Conservation (phyloP, 2,329 filamentous ascomycete species). For the Neonectria sp. region DNA sequence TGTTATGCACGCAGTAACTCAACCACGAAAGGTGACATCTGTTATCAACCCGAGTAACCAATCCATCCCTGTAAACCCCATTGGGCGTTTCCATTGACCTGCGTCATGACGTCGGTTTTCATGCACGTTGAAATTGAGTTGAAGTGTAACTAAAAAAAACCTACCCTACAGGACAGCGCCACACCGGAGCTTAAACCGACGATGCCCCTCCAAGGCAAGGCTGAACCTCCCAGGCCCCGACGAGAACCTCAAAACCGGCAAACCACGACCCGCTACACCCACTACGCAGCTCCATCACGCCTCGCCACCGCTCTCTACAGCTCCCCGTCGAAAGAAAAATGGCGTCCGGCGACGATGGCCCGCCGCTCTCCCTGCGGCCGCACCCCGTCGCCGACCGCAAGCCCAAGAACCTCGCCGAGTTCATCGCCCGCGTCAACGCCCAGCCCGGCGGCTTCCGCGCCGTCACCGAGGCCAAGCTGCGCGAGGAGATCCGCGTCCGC, state of each 20-base stretch:
- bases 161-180: background rate
- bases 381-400: slow-evolving; percentile 68
- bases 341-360: slow-evolving; percentile 51
- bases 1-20: too few relatives aligned
- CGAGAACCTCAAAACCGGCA: background rate
- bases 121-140: background rate
- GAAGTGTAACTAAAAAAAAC: background rate
- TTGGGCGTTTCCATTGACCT: background rate
- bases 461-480: slow-evolving; percentile 81
- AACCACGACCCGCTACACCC: background rate
- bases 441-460: slow-evolving; percentile 83
- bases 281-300: background rate
- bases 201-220: slow-evolving; percentile 4
- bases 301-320: slow-evolving; percentile 1
- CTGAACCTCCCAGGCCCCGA: slow-evolving; percentile 1
- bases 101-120: background rate
- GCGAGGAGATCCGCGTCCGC: slow-evolving; percentile 74
- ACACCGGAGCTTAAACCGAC: background rate
- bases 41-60: too few relatives aligned
- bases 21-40: too few relatives aligned
- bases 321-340: slow-evolving; percentile 42
- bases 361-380: slow-evolving; percentile 56
- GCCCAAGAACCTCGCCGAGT: slow-evolving; percentile 76
- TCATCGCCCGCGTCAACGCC: slow-evolving; percentile 87
- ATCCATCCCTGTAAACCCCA: background rate